Percentiles rank a stretch among this genome's conserved stretches.
These are phyloP conservation scores for Tuber indicum DNA, from an alignment of 495 filamentous ascomycete species.

Conservation along the genomic window DNA sequence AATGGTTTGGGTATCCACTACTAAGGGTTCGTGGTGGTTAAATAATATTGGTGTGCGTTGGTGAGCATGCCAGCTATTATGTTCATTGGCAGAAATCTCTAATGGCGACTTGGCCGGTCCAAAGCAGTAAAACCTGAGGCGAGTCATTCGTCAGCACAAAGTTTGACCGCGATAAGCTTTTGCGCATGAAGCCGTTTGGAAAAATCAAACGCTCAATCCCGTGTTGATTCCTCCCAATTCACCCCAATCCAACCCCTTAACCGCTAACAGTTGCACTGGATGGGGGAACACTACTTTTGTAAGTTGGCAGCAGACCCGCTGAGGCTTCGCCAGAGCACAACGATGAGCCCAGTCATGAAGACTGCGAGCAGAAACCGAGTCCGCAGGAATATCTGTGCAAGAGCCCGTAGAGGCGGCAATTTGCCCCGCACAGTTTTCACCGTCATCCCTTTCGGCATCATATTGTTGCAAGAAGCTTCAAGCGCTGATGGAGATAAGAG, in stretches of 20 bases:
- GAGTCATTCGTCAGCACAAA: slow-evolving; percentile 10
- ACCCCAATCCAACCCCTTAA: slow-evolving; percentile 9
- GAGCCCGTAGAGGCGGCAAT: slow-evolving; percentile 72
- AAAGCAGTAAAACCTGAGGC: slow-evolving; percentile 86
- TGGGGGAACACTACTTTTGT: slow-evolving; percentile 61
- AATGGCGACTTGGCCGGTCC: slow-evolving; percentile 87
- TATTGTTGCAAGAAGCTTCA: slow-evolving; percentile 37
- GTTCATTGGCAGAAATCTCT: slow-evolving; percentile 86
- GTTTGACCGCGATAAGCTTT: slow-evolving; percentile 6
- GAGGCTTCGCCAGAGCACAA: slow-evolving; percentile 87
- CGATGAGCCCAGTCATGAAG: slow-evolving; percentile 61
- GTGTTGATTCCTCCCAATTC: background rate
- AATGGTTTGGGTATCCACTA: slow-evolving; percentile 76
- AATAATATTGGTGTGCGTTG: slow-evolving; percentile 87
- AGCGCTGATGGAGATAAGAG: slow-evolving; percentile 38
- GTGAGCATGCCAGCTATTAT: slow-evolving; percentile 80
- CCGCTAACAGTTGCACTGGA: slow-evolving; percentile 10
- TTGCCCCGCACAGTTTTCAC: slow-evolving; percentile 84
- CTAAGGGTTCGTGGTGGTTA: slow-evolving; percentile 84
- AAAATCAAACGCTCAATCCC: slow-evolving; percentile 13
- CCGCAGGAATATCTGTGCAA: slow-evolving; percentile 68
- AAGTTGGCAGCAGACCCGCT: slow-evolving; percentile 74
- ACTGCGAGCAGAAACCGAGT: slow-evolving; percentile 73
- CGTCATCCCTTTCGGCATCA: slow-evolving; percentile 50
- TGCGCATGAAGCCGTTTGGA: background rate